Evolutionary conservation across 2,329 filamentous ascomycete genomes (phyloP), one percentile per base, ranked within the genome.

Genomic region (Cucurbitaria berberidis): DNA sequence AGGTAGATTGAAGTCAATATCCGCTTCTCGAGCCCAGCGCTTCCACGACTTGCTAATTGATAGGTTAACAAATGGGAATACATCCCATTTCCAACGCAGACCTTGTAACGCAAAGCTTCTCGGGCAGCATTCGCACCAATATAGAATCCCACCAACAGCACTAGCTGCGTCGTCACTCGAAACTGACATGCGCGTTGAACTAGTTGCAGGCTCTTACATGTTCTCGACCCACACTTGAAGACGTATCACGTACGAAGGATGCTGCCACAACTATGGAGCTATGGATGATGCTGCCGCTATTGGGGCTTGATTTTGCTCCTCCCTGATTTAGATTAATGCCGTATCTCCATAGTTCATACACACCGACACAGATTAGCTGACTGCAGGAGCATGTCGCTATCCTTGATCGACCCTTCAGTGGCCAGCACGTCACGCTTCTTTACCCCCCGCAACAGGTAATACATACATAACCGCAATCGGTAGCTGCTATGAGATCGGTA

Each of bases 351-450:
- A 26, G 36, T n/a, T 8, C 16, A 15, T 18, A 42, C 13, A 8
- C 22, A 42, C 24, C 9, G 13, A n/a, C 10, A 27, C 24, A 18
- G 24, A 42, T 42, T n/a, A 45, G 10, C 36, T n/a, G 4, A 41
- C 43, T 30, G 43, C 43, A 50, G 38, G 40, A 43, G 41, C 19
- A 35, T 18, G 34, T 21, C 10, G 34, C 18, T 52, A 42, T 6
- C 24, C 5, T 62, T 63, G 51, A 51, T 52, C 47, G 29, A 42
- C 57, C 53, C 45, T 34, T 59, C 49, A 60, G 41, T 38, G 53
- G 47, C 53, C 51, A 55, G 54, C 55, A 55, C 53, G 49, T 60
- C 53, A 45, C 49, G 18, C 24, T 11, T 26, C 45, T 66, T 59
- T 63, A 61, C 61, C 61, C 61, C 40, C 41, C 48, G 42, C 21